Base-by-base conservation (phyloP, 768 basidiomycete genomes). In the Suillus brevipes region DNA sequence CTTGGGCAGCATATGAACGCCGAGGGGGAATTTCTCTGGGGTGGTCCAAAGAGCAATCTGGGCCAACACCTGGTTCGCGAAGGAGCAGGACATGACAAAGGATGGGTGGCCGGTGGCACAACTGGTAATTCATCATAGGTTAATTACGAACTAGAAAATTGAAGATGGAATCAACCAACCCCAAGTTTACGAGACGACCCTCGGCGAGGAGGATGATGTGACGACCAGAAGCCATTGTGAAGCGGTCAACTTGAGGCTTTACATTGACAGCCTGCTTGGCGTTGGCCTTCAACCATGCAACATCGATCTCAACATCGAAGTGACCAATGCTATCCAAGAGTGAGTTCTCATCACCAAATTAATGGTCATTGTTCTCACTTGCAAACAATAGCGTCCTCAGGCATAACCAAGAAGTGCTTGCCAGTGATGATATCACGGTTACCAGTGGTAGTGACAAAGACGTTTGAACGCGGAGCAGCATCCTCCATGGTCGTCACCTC, bases 41-140 rank as follows among this genome's bases (percentile, higher is more conserved):
- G 88, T 92, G 52, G 93, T 96, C 95, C 95, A 99, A 77, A 99
- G 89, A 28, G 95, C 96, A 74, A 99, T 98, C 82, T 97, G 96
- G 37, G 97, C 97, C 72, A 99, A 85, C 67, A 95, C 93, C 81
- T 99, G 97, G 87, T 99, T 99, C 76, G 94, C 81, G 85, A 99
- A 99, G 50, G 97, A 99, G 85, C 96, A 99, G 20, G 97, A 99
- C 97, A 99, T 99, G 82, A 99, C 97, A 80, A 96, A 98, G 52
- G 97, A 99, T 42, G 97, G 97, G 81, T 99, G 97, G 64, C 97
- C 97, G 71, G 97, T 99, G 47, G 95, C 97, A 79, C 97, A 99
- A 62, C 90, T 91, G 60, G 60, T 55, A 10, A 68, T 10, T 20
- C 23, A 63, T 12, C 40, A 50, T 68, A 55, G 69, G 67, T 66